These are phyloP conservation scores for Termitomyces sp. DNA, from an alignment of 768 basidiomycete genomes.

Conservation along the genomic window DNA sequence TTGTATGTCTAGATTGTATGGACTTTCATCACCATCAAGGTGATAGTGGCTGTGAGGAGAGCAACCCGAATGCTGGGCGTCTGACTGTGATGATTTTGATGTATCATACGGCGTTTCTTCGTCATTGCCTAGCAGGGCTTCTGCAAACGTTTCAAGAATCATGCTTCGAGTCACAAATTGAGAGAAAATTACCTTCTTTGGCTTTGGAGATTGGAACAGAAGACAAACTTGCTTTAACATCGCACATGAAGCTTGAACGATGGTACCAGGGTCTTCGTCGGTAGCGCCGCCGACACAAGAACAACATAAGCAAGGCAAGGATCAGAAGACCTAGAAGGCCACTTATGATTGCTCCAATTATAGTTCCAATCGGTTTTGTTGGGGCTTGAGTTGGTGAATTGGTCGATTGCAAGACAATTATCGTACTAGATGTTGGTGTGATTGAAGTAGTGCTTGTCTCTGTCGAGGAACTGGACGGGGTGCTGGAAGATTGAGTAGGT, in stretches of 20 bases:
- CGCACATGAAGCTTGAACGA: neutral
- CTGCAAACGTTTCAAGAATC: neutral
- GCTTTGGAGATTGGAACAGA: neutral
- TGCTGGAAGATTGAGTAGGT: neutral
- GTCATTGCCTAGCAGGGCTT: neutral
- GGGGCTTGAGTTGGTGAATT: neutral
- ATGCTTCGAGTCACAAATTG: too few species aligned
- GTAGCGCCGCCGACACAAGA: neutral
- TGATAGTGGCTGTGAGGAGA: neutral
- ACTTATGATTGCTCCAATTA: constrained; percentile 4
- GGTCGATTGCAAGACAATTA: neutral
- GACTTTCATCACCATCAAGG: neutral
- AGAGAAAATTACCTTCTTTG: neutral
- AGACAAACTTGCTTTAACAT: neutral
- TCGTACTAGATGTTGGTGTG: neutral
- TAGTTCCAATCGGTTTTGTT: neutral
- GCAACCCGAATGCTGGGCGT: neutral
- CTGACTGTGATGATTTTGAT: neutral
- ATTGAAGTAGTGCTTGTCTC: neutral
- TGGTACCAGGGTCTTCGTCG: neutral
- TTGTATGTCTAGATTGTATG: neutral
- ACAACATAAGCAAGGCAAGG: neutral
- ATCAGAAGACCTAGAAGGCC: constrained; percentile 1
- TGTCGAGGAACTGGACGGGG: neutral
- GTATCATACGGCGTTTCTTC: neutral